A percentile compares a stretch with the other conserved stretches of the same genome.
Conservation (phyloP, 2,329 filamentous ascomycete species). For the Dothiorella sarmentorum region DNA sequence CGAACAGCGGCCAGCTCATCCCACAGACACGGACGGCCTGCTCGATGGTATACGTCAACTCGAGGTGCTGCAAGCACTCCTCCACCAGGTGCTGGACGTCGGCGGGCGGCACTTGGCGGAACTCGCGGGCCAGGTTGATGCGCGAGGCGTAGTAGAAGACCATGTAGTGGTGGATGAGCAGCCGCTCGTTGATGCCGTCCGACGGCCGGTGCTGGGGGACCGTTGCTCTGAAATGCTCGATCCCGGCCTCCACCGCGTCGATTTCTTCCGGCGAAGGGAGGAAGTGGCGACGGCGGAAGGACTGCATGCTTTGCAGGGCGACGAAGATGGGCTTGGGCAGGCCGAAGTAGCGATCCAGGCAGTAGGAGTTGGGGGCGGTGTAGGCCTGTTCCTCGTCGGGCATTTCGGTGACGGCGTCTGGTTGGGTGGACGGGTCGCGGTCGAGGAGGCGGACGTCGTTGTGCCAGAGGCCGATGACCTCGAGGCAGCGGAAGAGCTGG, state of each 20-base stretch:
- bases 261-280: not conserved
- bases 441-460: not conserved
- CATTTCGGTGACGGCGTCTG: not conserved
- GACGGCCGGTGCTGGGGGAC: not conserved
- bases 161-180: constrained; percentile 9
- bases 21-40: constrained; percentile 3
- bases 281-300: not conserved
- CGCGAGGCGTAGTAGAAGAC: constrained; percentile 9
- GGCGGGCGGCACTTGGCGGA: not conserved
- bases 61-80: not conserved
- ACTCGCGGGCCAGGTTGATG: constrained; percentile 15
- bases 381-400: not conserved
- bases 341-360: constrained; percentile 15
- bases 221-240: not conserved
- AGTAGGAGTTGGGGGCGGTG: not conserved
- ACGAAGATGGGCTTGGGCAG: constrained; percentile 10
- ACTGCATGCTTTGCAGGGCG: constrained; percentile 6
- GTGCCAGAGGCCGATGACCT: constrained; percentile 13
- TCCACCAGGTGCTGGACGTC: constrained; percentile 5
- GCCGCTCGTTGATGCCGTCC: constrained; percentile 1
- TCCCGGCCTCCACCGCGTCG: not conserved
- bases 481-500: constrained; percentile 16
- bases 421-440: not conserved
- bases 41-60: constrained; percentile 14
- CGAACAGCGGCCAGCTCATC: constrained; percentile 10